phyloP scores from a whole-genome alignment of 345 rosid species.

The Capsella bursapastoris region DNA sequence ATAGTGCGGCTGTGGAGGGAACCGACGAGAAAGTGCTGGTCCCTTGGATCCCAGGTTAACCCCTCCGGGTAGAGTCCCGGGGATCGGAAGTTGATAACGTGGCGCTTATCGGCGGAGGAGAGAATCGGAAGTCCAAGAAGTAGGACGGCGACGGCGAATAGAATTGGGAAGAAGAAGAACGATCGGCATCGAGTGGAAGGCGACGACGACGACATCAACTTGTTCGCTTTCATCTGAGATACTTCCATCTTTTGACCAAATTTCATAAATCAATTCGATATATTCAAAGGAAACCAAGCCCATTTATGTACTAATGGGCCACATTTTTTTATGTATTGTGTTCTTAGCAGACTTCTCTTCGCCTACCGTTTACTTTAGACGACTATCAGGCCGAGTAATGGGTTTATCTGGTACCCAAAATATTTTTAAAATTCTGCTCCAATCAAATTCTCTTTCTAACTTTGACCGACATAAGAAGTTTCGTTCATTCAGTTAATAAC shows the following conservation, averaged over 20 bases:
- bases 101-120: slow-evolving; percentile 48
- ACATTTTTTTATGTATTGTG: not conserved
- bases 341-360: too few relatives aligned
- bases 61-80: slow-evolving; percentile 81
- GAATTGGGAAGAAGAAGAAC: not conserved
- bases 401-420: too few relatives aligned
- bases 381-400: too few relatives aligned
- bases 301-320: not conserved
- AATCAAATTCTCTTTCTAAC: not conserved
- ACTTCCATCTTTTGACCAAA: not conserved
- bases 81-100: slow-evolving; percentile 69
- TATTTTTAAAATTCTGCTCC: too few relatives aligned
- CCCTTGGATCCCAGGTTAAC: slow-evolving; percentile 69
- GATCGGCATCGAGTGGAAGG: slow-evolving; percentile 23
- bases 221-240: slow-evolving; percentile 22
- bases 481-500: too few relatives aligned
- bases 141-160: slow-evolving; percentile 32
- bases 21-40: slow-evolving; percentile 81
- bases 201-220: slow-evolving; percentile 9
- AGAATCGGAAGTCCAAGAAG: slow-evolving; percentile 10
- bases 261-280: not conserved
- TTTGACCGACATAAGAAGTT: not conserved
- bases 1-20: slow-evolving; percentile 65
- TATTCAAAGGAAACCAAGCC: not conserved
- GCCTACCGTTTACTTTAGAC: too few relatives aligned